Evolutionary conservation across 768 basidiomycete genomes (phyloP).

Genomic region (Antrodiella citrinella): DNA sequence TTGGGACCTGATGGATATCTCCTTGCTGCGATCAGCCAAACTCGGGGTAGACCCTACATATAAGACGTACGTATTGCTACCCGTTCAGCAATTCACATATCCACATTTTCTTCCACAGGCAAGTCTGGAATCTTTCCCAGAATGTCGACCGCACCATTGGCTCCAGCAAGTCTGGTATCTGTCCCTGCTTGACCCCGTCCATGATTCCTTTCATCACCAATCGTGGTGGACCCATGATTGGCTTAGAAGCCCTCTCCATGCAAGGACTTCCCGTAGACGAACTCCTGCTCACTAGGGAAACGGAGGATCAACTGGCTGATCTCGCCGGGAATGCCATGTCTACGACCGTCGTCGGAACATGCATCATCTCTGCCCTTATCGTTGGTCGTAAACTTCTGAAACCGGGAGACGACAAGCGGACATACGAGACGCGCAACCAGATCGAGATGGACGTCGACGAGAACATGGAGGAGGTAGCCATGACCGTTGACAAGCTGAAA

Average conservation of each 20-base stretch:
- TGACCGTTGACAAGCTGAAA: constrained; percentile 17
- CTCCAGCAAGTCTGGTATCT: constrained; percentile 73
- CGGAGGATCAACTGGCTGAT: constrained; percentile 88
- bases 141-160: constrained; percentile 91
- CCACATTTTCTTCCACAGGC: constrained; percentile 30
- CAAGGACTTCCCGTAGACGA: constrained; percentile 93
- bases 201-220: constrained; percentile 97
- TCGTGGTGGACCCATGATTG: constrained; percentile 93
- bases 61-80: constrained; percentile 63
- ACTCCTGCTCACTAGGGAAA: constrained; percentile 85
- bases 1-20: constrained; percentile 93
- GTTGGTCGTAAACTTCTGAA: constrained; percentile 60
- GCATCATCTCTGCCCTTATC: constrained; percentile 77
- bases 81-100: neutral
- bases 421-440: constrained; percentile 40
- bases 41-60: constrained; percentile 79
- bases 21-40: constrained; percentile 69
- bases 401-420: constrained; percentile 52
- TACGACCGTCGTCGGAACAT: constrained; percentile 89
- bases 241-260: constrained; percentile 86
- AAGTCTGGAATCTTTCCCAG: constrained; percentile 95
- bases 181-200: constrained; percentile 88
- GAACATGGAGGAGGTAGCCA: constrained; percentile 42
- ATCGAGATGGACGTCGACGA: constrained; percentile 36
- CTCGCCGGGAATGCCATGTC: constrained; percentile 98